Percentiles rank a stretch among this genome's conserved stretches.
phyloP scores from a whole-genome alignment of 2,329 filamentous ascomycete genomes.

The Exophiala sp. region DNA sequence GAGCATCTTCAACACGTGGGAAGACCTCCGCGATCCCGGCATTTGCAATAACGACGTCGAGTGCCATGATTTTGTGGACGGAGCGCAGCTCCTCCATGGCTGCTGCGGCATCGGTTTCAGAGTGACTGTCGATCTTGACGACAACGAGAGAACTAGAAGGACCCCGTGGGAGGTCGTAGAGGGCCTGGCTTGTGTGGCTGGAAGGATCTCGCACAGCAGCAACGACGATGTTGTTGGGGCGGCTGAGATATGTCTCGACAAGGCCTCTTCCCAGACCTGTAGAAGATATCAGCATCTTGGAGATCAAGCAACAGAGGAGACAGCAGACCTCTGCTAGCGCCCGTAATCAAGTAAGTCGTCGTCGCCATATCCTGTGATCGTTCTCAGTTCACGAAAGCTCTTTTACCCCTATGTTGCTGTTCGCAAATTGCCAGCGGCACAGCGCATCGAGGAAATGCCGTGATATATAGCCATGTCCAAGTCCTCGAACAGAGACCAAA shows the following conservation, averaged over 20 bases:
- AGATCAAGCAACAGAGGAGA: not conserved
- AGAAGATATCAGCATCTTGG: not conserved
- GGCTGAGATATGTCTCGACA: constrained; percentile 22
- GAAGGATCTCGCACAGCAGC: constrained; percentile 15
- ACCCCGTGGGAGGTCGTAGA: constrained; percentile 2
- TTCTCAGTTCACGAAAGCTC: no score
- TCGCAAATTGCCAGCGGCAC: no score
- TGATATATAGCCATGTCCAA: no score
- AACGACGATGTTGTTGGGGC: constrained; percentile 26
- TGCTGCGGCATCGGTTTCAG: constrained; percentile 32
- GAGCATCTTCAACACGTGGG: constrained; percentile 16
- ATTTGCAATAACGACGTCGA: constrained; percentile 55
- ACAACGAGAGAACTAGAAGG: constrained; percentile 22
- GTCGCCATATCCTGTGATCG: not conserved
- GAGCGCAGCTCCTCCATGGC: constrained; percentile 34
- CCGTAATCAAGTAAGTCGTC: constrained; percentile 32
- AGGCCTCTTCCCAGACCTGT: constrained; percentile 31
- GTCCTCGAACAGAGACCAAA: no score
- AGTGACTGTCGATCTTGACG: constrained; percentile 28
- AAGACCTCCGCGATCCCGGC: constrained; percentile 29
- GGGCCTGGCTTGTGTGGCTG: constrained; percentile 24
- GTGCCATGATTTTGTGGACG: constrained; percentile 36
- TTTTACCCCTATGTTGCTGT: no score
- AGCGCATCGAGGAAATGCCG: no score
- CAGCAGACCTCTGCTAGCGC: constrained; percentile 33